A percentile compares a stretch with the other conserved stretches of the same genome.
Conservation (phyloP, 2,329 filamentous ascomycete genomes). For the Verticillium nonalfalfae region DNA sequence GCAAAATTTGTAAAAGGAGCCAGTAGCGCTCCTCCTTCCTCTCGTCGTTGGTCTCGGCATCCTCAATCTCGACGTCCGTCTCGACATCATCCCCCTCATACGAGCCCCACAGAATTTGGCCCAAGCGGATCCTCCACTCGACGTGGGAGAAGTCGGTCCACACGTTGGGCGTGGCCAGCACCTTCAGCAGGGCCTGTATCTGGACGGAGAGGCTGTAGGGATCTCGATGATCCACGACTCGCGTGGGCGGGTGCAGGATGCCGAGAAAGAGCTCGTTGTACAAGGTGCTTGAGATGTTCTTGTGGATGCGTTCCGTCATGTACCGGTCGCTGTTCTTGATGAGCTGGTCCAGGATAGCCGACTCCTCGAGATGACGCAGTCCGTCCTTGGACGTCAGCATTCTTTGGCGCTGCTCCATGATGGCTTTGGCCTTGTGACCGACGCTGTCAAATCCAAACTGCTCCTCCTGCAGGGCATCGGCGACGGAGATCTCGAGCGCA, state of each 20-base stretch:
- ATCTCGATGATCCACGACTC: constrained; percentile 49
- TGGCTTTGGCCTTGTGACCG: constrained; percentile 46
- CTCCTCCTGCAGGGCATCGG: constrained; percentile 58
- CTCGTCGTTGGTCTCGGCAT: constrained; percentile 40
- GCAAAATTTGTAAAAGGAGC: constrained; percentile 58
- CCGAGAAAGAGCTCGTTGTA: constrained; percentile 58
- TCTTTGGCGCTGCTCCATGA: constrained; percentile 51
- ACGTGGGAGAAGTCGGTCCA: constrained; percentile 72
- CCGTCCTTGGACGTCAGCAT: constrained; percentile 47
- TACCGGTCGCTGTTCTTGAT: constrained; percentile 51
- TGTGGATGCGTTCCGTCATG: constrained; percentile 42
- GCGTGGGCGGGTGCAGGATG: constrained; percentile 50
- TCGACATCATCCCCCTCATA: constrained; percentile 44
- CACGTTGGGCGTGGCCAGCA: constrained; percentile 57
- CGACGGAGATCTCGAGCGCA: constrained; percentile 58
- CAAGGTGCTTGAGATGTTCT: constrained; percentile 38
- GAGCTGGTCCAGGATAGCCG: constrained; percentile 51
- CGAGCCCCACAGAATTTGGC: constrained; percentile 64
- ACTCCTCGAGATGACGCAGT: constrained; percentile 50
- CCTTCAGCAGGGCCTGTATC: constrained; percentile 60
- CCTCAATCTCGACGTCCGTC: constrained; percentile 44
- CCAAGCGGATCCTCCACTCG: constrained; percentile 68
- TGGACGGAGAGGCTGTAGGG: constrained; percentile 62
- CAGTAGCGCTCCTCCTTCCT: constrained; percentile 59
- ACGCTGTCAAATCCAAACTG: constrained; percentile 54